Percentiles rank a stretch among this genome's conserved stretches.
Evolutionary conservation across 257 asterid genomes (phyloP).

Genomic region (Echium plantagineum): DNA sequence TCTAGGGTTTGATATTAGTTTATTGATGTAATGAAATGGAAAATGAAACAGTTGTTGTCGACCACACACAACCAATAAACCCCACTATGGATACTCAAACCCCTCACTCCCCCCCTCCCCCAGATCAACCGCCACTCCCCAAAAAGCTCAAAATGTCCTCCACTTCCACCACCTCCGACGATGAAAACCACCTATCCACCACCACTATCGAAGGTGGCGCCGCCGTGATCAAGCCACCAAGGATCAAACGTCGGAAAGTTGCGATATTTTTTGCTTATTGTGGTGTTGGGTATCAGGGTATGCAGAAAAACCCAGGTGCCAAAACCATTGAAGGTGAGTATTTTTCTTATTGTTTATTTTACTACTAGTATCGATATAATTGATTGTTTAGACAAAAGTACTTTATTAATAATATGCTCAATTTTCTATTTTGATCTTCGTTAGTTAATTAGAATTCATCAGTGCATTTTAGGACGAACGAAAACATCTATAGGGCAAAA

Average conservation of each 20-base stretch:
- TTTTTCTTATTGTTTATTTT: no score
- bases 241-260: conserved; percentile 80
- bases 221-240: conserved; percentile 21
- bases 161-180: conserved; percentile 49
- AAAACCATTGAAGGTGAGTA: conserved; percentile 72
- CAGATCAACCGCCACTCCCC: conserved; percentile 26
- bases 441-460: no score
- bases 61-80: no score
- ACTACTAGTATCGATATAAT: no score
- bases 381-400: no score
- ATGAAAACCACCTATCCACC: not conserved
- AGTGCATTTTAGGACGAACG: no score
- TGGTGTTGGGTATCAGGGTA: conserved; percentile 95
- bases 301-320: conserved; percentile 98
- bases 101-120: conserved; percentile 9
- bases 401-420: no score
- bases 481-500: no score
- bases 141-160: conserved; percentile 77
- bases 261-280: conserved; percentile 87
- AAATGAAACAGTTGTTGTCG: not conserved
- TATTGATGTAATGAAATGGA: not conserved
- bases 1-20: not conserved
- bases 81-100: conserved; percentile 19
- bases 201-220: conserved; percentile 13
- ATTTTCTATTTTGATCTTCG: no score